These are phyloP conservation scores for Rhizophora mangle DNA, from an alignment of 345 rosid species.

Conservation along the genomic window DNA sequence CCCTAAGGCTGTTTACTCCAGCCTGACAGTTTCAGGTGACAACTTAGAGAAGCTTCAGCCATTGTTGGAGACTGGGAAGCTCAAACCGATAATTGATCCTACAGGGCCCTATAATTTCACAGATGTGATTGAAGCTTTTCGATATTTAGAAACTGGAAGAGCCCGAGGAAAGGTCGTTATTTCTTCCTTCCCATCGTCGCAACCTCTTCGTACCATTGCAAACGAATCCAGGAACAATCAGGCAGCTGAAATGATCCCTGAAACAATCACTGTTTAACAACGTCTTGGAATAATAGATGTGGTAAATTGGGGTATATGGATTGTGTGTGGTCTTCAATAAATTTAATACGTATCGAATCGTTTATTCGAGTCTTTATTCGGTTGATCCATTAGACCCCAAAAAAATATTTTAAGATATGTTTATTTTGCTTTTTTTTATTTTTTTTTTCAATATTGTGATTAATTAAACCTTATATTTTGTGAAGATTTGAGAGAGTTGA, in stretches of 20 bases:
- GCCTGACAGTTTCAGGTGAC: slow-evolving; percentile 40
- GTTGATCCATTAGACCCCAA: too few species aligned
- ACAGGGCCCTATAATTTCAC: slow-evolving; percentile 35
- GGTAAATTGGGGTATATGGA: background rate
- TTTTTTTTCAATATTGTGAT: too few species aligned
- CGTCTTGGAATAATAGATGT: background rate
- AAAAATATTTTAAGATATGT: too few species aligned
- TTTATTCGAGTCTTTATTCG: too few species aligned
- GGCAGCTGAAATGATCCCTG: background rate
- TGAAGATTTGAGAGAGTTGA: too few species aligned
- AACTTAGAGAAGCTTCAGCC: slow-evolving; percentile 33
- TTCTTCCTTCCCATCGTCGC: slow-evolving; percentile 29
- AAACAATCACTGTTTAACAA: background rate
- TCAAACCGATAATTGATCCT: slow-evolving; percentile 43
- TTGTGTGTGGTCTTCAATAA: too few species aligned
- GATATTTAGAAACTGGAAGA: slow-evolving; percentile 40
- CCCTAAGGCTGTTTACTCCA: slow-evolving; percentile 41
- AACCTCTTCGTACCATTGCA: background rate
- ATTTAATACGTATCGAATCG: too few species aligned
- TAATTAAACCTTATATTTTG: too few species aligned
- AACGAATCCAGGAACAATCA: background rate
- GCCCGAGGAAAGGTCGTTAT: slow-evolving; percentile 44
- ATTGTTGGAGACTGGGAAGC: slow-evolving; percentile 25
- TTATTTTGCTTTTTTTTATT: too few species aligned
- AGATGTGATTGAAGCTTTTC: slow-evolving; percentile 43